Evolutionary conservation across 2,329 filamentous ascomycete genomes (phyloP), one percentile per base, ranked within the genome.

Genomic region (Ceratocystis cacaofunesta): DNA sequence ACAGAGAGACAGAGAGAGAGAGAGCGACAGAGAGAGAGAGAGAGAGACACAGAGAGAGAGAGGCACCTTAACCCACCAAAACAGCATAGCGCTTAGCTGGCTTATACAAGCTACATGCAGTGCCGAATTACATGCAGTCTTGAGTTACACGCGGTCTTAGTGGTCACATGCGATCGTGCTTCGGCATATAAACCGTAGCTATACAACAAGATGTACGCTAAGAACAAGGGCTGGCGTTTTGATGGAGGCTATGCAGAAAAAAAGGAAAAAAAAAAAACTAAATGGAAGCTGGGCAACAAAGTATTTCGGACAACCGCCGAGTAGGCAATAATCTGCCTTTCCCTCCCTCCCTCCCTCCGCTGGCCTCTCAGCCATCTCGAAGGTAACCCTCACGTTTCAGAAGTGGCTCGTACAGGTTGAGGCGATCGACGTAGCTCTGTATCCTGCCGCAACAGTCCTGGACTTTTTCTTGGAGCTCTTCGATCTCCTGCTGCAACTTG

Each of bases 341-440:
- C 44, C n/a, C 7, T 15, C 12, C 22, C 19, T 7, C 48, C 15
- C 19, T 7, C n/a, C 48, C 48, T 8, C n/a, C 7, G n/a, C 17
- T 22, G n/a, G 48, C 10, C 22, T 36, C 30, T 61, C n/a, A 41
- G 17, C 43, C 32, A 44, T 62, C 66, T 17, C 43, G 50, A 8
- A 68, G 62, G 36, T 69, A 63, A 2, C 70, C 70, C 55, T 72
- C 68, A 8, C 69, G 69, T 19, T 68, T 68, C 46, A 72, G 44
- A 15, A 72, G 62, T 1, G 68, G 68, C 60, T 71, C 69, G 30
- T 71, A 72, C 12, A 66, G 48, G 12, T 65, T 58, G 19, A 72
- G 62, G 15, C 68, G 64, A 60, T 68, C 69, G 17, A 57, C 52
- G 61, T 68, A 69, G 25, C 68, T 63, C 28, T 60, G 63, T 1